Base-by-base conservation (phyloP, 2,329 filamentous ascomycete genomes). In the Pseudocercospora fuligena region DNA sequence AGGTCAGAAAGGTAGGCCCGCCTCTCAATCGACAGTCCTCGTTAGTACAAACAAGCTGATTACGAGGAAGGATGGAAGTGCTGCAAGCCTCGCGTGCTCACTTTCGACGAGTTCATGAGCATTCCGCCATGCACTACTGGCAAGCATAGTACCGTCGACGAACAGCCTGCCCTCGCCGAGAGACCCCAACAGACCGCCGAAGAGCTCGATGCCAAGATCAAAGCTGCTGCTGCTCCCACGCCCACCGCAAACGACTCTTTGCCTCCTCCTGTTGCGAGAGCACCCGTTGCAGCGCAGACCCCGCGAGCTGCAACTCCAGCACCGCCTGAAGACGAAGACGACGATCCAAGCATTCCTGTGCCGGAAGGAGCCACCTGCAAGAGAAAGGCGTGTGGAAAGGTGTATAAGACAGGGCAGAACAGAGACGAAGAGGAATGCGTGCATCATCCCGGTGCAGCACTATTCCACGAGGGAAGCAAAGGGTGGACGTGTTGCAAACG, bases 381-480 rank as follows among this genome's bases (percentile, higher is more conserved):
- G 78, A 87, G 95, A 73, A 89, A 88, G 76, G 89, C 86, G 3
- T 99, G 95, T 78, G 88, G 88, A 11, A 82, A 81, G 16, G 84
- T 81, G 47, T 96, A 93, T 80, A 85, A 84, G 64, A 86, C 86
- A 69, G 87, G 86, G 0, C 77, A 82, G 51, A 79, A 82, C 36
- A 83, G 92, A 70, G 88, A 90, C 33, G 87, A 84, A 0, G 94
- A 97, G 82, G 85, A 88, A 68, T 99, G 95, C 78, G 85, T 92
- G 56, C 90, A 97, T 76, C 95, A 99, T 80, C 94, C 95, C 0
- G 95, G 95, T 4, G 88, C 87, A 23, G 92, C 95, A 25, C 90
- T 99, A 72, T 99, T 99, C 82, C 95, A 99, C 79, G 95, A 99
- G 83, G 95, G 95, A 40, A 97, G 92, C 82, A 99, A 99, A 83